Conservation (phyloP, 2,329 filamentous ascomycete species). For the Penicillium sp. region DNA sequence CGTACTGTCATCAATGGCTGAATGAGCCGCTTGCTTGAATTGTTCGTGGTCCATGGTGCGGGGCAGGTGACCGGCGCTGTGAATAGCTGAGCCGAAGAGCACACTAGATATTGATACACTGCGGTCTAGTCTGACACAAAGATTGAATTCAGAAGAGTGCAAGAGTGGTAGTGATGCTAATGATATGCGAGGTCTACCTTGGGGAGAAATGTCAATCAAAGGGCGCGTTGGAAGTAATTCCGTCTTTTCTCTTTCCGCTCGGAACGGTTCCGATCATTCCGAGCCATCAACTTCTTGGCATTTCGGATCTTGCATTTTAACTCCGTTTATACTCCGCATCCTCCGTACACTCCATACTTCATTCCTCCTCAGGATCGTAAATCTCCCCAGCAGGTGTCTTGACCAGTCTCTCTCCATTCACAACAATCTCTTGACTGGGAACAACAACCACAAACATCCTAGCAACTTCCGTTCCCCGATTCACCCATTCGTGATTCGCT, state of each 20-base stretch:
- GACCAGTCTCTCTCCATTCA: conserved; percentile 42
- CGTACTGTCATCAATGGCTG: conserved; percentile 80
- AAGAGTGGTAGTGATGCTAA: not conserved
- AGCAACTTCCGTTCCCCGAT: conserved; percentile 40
- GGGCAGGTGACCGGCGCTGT: not conserved
- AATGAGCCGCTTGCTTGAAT: conserved; percentile 74
- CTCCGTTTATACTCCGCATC: too few relatives aligned
- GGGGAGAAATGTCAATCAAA: not conserved
- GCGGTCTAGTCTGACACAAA: too few relatives aligned
- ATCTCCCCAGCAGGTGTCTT: conserved; percentile 30
- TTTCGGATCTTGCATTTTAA: too few relatives aligned
- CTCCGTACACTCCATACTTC: too few relatives aligned
- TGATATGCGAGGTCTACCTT: too few relatives aligned
- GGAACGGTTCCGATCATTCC: conserved; percentile 2
- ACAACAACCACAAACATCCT: conserved; percentile 46
- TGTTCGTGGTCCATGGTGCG: conserved; percentile 71
- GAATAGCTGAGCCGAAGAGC: not conserved
- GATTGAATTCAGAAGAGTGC: not conserved
- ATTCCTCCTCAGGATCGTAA: conserved; percentile 22
- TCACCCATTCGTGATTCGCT: conserved; percentile 49
- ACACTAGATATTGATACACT: too few relatives aligned
- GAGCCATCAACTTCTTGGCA: not conserved
- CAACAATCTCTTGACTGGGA: conserved; percentile 42
- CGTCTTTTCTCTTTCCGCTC: not conserved
- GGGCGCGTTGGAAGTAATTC: conserved; percentile 9